phyloP scores from a whole-genome alignment of 306 rosid species.

The Vigna mungo region DNA sequence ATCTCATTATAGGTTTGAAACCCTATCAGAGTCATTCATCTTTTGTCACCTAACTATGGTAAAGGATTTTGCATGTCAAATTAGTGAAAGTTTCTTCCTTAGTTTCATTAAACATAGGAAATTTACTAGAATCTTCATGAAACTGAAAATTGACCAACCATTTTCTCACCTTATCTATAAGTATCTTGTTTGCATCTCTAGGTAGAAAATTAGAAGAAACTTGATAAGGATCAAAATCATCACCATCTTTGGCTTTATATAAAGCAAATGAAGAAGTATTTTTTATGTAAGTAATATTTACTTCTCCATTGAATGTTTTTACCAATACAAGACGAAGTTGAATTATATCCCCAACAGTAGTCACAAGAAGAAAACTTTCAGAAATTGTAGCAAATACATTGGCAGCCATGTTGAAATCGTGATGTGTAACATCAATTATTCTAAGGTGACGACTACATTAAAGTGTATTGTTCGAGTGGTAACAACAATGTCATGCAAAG shows the following conservation, averaged over 20 bases:
- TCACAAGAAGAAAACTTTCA: no score
- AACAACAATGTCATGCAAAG: constrained; percentile 55
- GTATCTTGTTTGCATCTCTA: constrained; percentile 37
- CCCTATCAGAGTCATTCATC: constrained; percentile 41
- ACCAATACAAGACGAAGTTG: no score
- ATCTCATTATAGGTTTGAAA: no score
- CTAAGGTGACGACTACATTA: constrained; percentile 58
- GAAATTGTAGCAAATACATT: no score
- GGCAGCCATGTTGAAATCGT: neutral
- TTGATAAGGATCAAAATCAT: no score
- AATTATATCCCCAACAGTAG: no score
- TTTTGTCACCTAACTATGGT: constrained; percentile 48
- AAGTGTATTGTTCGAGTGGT: constrained; percentile 53
- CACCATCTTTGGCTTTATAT: neutral
- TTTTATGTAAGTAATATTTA: no score
- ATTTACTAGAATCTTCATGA: constrained; percentile 42
- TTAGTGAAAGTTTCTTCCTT: constrained; percentile 42
- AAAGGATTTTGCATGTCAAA: constrained; percentile 76
- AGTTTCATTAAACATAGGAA: constrained; percentile 53
- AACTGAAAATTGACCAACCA: no score
- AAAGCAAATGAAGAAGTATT: constrained; percentile 61
- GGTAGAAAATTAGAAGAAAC: neutral
- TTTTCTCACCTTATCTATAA: no score
- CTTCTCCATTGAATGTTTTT: no score
- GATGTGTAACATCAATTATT: neutral